These are phyloP conservation scores for Calocybe indica DNA, from an alignment of 768 basidiomycete species.

Conservation along the genomic window DNA sequence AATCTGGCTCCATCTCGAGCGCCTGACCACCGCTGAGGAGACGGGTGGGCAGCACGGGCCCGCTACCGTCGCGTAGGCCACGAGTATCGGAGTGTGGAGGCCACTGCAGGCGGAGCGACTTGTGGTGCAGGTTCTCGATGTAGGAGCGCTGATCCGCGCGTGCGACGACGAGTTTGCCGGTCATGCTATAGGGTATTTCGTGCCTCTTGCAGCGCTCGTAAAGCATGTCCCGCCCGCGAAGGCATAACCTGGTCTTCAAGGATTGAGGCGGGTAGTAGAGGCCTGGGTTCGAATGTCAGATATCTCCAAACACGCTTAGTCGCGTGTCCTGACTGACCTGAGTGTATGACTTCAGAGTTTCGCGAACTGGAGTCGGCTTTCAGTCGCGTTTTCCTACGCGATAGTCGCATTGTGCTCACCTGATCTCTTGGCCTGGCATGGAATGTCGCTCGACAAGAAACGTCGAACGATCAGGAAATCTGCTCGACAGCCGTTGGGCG, in stretches of 20 bases:
- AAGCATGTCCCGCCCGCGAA: slow-evolving; percentile 80
- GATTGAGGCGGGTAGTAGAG: slow-evolving; percentile 81
- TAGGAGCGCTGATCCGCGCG: slow-evolving; percentile 60
- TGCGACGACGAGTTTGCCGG: slow-evolving; percentile 90
- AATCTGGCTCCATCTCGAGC: slow-evolving; percentile 72
- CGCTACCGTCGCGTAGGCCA: slow-evolving; percentile 8
- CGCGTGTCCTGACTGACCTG: slow-evolving; percentile 40
- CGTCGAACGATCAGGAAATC: slow-evolving; percentile 64
- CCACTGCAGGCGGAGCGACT: slow-evolving; percentile 50
- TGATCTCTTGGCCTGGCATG: slow-evolving; percentile 80
- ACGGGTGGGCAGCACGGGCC: slow-evolving; percentile 49
- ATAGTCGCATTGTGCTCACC: slow-evolving; percentile 32
- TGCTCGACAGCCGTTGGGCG: slow-evolving; percentile 63
- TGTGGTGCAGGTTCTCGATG: slow-evolving; percentile 60
- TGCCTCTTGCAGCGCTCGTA: slow-evolving; percentile 67
- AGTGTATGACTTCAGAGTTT: slow-evolving; percentile 94
- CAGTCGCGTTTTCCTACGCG: neutral
- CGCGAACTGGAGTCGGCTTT: slow-evolving; percentile 53
- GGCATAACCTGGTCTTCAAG: slow-evolving; percentile 79
- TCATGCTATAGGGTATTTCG: slow-evolving; percentile 62
- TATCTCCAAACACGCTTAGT: neutral
- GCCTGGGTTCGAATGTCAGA: slow-evolving; percentile 32
- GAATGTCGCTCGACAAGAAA: slow-evolving; percentile 76
- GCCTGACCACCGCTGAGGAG: slow-evolving; percentile 68
- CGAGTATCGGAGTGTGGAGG: slow-evolving; percentile 29